These are phyloP conservation scores for Hyphodiscus sp. DNA, from an alignment of 2,329 filamentous ascomycete species.

Conservation along the genomic window DNA sequence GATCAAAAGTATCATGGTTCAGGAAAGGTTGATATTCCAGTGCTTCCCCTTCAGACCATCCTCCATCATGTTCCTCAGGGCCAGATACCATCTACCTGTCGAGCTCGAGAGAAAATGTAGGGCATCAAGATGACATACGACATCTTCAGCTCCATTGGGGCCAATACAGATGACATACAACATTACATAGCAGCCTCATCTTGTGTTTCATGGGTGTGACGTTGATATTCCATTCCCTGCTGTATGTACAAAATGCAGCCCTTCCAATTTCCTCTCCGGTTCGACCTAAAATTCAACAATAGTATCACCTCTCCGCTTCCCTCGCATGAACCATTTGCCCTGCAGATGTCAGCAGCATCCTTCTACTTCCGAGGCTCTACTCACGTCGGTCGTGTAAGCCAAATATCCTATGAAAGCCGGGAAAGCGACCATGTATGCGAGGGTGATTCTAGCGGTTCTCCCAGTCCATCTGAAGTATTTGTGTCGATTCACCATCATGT, in stretches of 20 bases:
- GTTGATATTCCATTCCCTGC: neutral
- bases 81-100: no score
- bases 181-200: neutral
- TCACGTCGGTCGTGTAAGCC: slow-evolving; percentile 79
- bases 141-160: no score
- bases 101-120: no score
- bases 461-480: slow-evolving; percentile 95
- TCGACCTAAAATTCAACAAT: slow-evolving; percentile 62
- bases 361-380: slow-evolving; percentile 32
- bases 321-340: slow-evolving; percentile 82
- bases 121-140: no score
- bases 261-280: slow-evolving; percentile 4
- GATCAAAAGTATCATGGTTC: no score
- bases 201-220: neutral
- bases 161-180: no score
- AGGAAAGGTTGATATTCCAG: no score
- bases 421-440: slow-evolving; percentile 69
- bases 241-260: slow-evolving; percentile 20
- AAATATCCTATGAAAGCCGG: slow-evolving; percentile 65
- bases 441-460: slow-evolving; percentile 70
- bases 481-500: slow-evolving; percentile 77
- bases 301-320: slow-evolving; percentile 83
- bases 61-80: no score
- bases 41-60: no score
- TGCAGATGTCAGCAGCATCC: slow-evolving; percentile 34